phyloP scores from a whole-genome alignment of 495 filamentous ascomycete genomes.

The Jackrogersella minutella region DNA sequence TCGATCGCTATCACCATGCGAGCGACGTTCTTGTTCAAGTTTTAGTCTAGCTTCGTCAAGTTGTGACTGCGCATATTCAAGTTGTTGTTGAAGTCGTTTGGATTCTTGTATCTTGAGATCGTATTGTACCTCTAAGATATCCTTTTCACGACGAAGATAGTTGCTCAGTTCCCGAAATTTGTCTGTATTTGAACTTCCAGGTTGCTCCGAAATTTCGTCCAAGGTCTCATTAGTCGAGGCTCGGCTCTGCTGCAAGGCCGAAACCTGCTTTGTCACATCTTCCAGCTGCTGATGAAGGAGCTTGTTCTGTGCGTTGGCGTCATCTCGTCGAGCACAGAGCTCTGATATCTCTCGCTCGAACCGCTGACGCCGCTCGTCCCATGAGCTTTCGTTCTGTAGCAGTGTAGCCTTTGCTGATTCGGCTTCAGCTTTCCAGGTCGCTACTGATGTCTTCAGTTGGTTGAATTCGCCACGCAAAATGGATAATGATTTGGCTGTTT shows the following conservation, averaged over 20 bases:
- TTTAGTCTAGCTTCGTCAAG: conserved; percentile 87
- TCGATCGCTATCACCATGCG: conserved; percentile 75
- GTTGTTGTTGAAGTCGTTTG: conserved; percentile 86
- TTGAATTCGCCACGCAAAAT: conserved; percentile 80
- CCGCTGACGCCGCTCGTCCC: conserved; percentile 78
- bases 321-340: conserved; percentile 76
- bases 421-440: conserved; percentile 74
- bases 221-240: conserved; percentile 57
- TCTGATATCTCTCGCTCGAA: conserved; percentile 87
- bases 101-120: conserved; percentile 85
- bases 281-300: conserved; percentile 89
- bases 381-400: conserved; percentile 82
- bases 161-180: conserved; percentile 87
- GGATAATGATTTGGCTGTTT: conserved; percentile 85
- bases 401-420: conserved; percentile 82
- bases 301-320: conserved; percentile 84
- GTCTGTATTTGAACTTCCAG: conserved; percentile 52
- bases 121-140: conserved; percentile 94
- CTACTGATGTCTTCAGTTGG: conserved; percentile 77
- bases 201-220: conserved; percentile 39
- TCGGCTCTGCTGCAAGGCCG: conserved; percentile 76
- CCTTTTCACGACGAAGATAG: conserved; percentile 94
- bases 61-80: conserved; percentile 84
- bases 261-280: conserved; percentile 78
- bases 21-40: conserved; percentile 83